Evolutionary conservation across 2,329 filamentous ascomycete species (phyloP), one percentile per base, ranked within the genome.

Genomic region (Ilyonectria robusta): DNA sequence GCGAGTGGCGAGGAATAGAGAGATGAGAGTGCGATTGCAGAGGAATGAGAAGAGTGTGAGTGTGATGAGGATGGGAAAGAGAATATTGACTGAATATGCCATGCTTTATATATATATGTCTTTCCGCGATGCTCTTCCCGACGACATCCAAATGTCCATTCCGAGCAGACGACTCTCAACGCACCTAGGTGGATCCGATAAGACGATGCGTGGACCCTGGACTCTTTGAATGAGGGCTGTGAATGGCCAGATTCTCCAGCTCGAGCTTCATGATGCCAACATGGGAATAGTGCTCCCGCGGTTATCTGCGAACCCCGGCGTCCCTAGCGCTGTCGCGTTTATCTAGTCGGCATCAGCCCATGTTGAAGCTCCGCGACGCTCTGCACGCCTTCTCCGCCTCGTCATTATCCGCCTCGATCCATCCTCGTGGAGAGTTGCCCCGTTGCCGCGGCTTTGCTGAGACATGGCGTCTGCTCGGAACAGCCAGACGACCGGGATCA

Each of bases 261-360:
- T 54, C 35, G 48, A 46, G 23, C 13, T 29, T 44, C 31, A 26
- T 48, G n/a, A 8, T 17, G 54, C 56, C 55, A 19, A 13, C 13
- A 40, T 11, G 15, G 55, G 56, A 21, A 47, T 55, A 42, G 62
- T 59, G 55, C 23, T 59, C 56, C 62, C 62, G 62, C 62, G 56
- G 48, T 65, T 65, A 59, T 65, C 62, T 65, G 17, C 29, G 37
- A 47, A n/a, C n/a, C 31, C 26, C 11, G 29, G 47, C 21, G 10
- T 5, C 37, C 37, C 31, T 65, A 65, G 62, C 48, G 55, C 42
- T 48, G 31, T 54, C 56, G 62, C 56, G 56, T 59, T 65, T 65
- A 65, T 65, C 62, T 59, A 59, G 53, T 59, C 62, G 21, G 17
- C 35, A 48, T 65, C 62, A 55, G 62, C 13, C 55, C 62, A 65